A percentile compares a stretch with the other conserved stretches of the same genome.
These are phyloP conservation scores for Ormosia emarginata DNA, from an alignment of 306 rosid genomes.

Conservation along the genomic window DNA sequence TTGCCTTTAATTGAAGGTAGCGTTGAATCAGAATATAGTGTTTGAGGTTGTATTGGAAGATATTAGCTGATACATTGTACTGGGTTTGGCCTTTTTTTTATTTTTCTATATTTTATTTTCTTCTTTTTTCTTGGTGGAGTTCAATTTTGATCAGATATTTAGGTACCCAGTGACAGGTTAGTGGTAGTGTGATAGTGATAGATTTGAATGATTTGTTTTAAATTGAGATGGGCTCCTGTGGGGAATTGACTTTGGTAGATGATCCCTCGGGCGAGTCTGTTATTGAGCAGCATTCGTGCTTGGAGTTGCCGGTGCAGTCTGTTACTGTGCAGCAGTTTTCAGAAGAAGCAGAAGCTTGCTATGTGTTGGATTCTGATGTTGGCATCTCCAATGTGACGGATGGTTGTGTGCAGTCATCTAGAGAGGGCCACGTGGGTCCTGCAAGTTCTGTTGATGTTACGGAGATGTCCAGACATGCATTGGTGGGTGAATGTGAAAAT, in stretches of 20 bases:
- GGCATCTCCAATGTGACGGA: constrained; percentile 18
- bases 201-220: neutral
- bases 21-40: neutral
- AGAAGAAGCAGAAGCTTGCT: neutral
- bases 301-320: constrained; percentile 33
- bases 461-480: constrained; percentile 25
- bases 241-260: constrained; percentile 26
- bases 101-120: neutral
- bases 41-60: constrained; percentile 8
- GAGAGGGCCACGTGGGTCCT: constrained; percentile 24
- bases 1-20: neutral
- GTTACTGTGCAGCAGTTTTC: constrained; percentile 33
- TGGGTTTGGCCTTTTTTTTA: neutral
- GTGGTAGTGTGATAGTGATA: neutral
- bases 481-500: constrained; percentile 31
- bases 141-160: neutral
- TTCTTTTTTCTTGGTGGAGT: neutral
- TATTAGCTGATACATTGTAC: constrained; percentile 27
- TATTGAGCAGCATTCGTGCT: constrained; percentile 30
- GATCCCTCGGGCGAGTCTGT: constrained; percentile 20
- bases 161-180: neutral
- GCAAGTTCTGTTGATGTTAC: constrained; percentile 24
- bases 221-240: constrained; percentile 45
- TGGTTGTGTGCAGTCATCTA: constrained; percentile 13
- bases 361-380: constrained; percentile 19